Conservation (phyloP, 768 basidiomycete genomes). For the Trametes meyenii region DNA sequence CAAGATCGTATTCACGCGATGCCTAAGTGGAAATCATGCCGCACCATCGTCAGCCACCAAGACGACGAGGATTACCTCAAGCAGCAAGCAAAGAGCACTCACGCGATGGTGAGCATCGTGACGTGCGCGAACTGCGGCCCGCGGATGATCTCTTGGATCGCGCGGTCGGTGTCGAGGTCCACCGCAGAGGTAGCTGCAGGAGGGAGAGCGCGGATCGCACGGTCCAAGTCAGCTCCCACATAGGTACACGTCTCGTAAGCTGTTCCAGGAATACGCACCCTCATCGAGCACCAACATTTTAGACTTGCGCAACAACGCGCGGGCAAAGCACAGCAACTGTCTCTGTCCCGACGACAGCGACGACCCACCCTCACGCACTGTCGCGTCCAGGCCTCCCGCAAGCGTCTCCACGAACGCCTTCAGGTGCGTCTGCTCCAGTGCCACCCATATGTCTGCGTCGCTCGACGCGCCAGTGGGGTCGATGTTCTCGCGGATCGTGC, state of each 20-base stretch:
- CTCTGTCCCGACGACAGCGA: conserved; percentile 86
- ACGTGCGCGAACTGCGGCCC: conserved; percentile 76
- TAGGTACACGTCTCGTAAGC: not conserved
- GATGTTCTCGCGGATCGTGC: conserved; percentile 79
- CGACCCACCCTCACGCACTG: conserved; percentile 75
- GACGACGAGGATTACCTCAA: not conserved
- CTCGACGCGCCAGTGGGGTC: conserved; percentile 78
- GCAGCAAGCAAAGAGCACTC: conserved; percentile 34
- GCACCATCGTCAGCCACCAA: not conserved
- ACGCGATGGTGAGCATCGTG: conserved; percentile 89
- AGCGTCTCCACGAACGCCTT: conserved; percentile 69
- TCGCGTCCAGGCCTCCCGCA: conserved; percentile 69
- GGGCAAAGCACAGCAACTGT: conserved; percentile 87
- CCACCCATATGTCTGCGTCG: conserved; percentile 87
- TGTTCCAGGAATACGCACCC: conserved; percentile 44
- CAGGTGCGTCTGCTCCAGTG: conserved; percentile 76
- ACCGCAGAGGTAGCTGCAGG: conserved; percentile 80
- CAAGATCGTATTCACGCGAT: conserved; percentile 83
- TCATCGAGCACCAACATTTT: conserved; percentile 94
- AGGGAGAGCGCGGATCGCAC: not conserved
- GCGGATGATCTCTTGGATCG: conserved; percentile 85
- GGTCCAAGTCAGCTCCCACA: not conserved
- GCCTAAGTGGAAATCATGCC: conserved; percentile 40
- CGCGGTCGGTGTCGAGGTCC: conserved; percentile 86
- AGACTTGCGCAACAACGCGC: conserved; percentile 81